Conservation (phyloP, 2,329 filamentous ascomycete genomes). For the Boeremia exigua region DNA sequence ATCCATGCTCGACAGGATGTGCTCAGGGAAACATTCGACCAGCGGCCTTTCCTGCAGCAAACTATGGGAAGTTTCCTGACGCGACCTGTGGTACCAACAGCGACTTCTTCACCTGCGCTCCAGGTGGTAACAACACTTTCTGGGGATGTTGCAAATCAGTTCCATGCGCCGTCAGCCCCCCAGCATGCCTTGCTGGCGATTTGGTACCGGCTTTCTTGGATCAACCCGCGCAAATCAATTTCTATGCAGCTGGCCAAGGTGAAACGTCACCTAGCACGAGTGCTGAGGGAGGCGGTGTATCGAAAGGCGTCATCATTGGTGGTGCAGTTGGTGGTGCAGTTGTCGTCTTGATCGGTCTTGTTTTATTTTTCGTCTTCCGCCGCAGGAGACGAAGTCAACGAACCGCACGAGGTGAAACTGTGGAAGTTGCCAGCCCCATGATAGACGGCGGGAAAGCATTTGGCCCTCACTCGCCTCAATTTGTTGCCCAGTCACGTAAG, state of each 20-base stretch:
- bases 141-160: constrained; percentile 49
- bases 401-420: not conserved
- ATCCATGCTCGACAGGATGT: constrained; percentile 50
- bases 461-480: constrained; percentile 16
- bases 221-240: constrained; percentile 24
- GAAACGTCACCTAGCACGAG: not conserved
- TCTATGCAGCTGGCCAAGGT: constrained; percentile 15
- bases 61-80: constrained; percentile 41
- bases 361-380: constrained; percentile 33
- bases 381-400: constrained; percentile 21
- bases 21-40: constrained; percentile 39
- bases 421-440: constrained; percentile 16
- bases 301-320: constrained; percentile 35
- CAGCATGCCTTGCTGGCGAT: not conserved
- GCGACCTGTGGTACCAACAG: constrained; percentile 39
- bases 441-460: constrained; percentile 21
- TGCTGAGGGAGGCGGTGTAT: constrained; percentile 3
- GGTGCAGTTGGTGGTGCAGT: constrained; percentile 37
- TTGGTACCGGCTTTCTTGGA: constrained; percentile 25
- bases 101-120: constrained; percentile 47
- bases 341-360: constrained; percentile 28
- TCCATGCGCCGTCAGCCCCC: constrained; percentile 35
- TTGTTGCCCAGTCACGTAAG: constrained; percentile 33
- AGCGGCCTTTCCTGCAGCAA: constrained; percentile 41
- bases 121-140: constrained; percentile 30